Evolutionary conservation across 2,329 filamentous ascomycete species (phyloP), one percentile per base, ranked within the genome.

Genomic region (Waltergamsia citrina): DNA sequence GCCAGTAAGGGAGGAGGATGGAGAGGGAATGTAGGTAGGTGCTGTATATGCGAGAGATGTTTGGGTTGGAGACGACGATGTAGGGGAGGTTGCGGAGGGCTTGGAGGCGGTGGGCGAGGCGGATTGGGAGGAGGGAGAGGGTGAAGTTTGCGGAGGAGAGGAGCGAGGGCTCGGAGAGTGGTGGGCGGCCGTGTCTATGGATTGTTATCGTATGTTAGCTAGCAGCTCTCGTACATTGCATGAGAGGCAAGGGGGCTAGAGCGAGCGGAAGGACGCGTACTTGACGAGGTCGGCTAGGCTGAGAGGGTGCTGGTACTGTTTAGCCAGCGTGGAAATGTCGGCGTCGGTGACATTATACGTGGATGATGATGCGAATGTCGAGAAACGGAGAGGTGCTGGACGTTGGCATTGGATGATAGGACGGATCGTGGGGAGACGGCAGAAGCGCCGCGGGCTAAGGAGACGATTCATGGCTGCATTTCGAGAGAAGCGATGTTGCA

Each of bases 21-120:
- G 85, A 90, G 15, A 98, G 67, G 3, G 87, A 94, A 59, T 95
- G 88, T 29, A 94, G 69, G 57, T 98, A 98, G 60, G 95, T 96
- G 59, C 85, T 80, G 67, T 96, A 94, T 43, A 98, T 98, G 49
- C 82, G 81, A 18, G 81, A 84, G 46, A 98, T 87, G 54, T 95
- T 86, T 1, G 87, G 85, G 54, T 98, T 96, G n/a, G 90, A 88
- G 18, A 98, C 92, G 36, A 98, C 90, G 43, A 98, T 96, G 59
- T 90, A 98, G 0, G 92, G 92, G 7, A 98, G 75, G 53, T 94
- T 94, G 42, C 88, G 81, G 14, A 98, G 69, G 28, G 87, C 86
- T 56, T 94, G 85, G 43, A 98, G 94, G 37, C 92, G 85, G 54
- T 93, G 86, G 18, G 92, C 92, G 18, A 98, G 78, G 24, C 92